Conservation (phyloP, 371 early-diverging fungal species). For the Blyttiomyces sp. region DNA sequence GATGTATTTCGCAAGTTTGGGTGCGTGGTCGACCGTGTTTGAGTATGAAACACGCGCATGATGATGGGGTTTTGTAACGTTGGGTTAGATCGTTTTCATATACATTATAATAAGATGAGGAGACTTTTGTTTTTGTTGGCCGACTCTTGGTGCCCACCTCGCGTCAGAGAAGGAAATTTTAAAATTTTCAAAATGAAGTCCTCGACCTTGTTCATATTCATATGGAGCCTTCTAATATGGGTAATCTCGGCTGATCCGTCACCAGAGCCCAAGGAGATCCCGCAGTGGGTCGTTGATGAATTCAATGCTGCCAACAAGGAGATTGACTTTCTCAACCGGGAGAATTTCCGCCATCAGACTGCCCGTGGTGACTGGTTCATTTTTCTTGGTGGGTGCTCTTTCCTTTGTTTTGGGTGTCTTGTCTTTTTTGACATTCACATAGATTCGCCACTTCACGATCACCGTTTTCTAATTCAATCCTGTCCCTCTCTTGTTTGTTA, state of each 20-base stretch:
- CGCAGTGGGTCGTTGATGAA: background rate
- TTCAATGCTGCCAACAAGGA: background rate
- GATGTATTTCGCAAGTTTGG: constrained; percentile 55
- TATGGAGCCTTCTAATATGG: too few relatives aligned
- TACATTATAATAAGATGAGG: too few relatives aligned
- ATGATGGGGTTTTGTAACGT: too few relatives aligned
- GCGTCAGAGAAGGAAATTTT: too few relatives aligned
- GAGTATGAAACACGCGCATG: too few relatives aligned
- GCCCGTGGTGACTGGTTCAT: constrained; percentile 29
- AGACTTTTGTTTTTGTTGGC: too few relatives aligned
- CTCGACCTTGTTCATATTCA: too few relatives aligned
- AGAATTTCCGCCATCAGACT: background rate
- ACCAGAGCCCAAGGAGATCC: background rate
- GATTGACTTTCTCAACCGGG: background rate
- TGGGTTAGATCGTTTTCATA: too few relatives aligned
- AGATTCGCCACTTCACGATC: background rate
- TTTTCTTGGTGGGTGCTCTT: constrained; percentile 45
- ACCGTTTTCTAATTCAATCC: background rate
- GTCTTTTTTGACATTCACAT: background rate
- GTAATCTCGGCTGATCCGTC: too few relatives aligned
- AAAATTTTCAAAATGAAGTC: too few relatives aligned
- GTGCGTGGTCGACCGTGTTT: too few relatives aligned
- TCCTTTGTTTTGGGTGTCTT: constrained; percentile 23
- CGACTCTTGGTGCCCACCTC: too few relatives aligned
- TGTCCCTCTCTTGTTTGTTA: background rate